Base-by-base conservation (phyloP, 371 early-diverging fungal species). In the Rhizopus microsporus region DNA sequence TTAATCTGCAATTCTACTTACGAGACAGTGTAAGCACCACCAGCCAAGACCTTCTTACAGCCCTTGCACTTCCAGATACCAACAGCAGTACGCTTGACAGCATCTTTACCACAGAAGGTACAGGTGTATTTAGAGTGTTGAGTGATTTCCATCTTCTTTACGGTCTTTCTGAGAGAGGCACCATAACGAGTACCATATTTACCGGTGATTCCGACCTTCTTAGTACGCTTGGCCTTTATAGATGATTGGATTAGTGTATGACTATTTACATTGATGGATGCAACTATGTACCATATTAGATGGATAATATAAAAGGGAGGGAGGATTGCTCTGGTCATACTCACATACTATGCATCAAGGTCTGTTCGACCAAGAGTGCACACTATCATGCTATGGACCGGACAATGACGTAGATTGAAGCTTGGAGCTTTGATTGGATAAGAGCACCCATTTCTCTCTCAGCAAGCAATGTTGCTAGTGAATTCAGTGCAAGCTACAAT, bases 151-250 rank as follows among this genome's bases (percentile, higher is more conserved):
- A 98, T 96, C 88, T 97, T 96, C 94, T 99, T 99, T 68, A 99
- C 92, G 87, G 93, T 93, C 91, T 99, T 99, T 88, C 99, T 91
- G 71, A 99, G 90, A 62, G 99, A 99, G 66, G 99, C 95, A 90
- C 99, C 99, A 88, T 99, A 99, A 87, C 99, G 97, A 77, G 96
- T 93, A 83, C 99, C 99, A 90, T 99, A 99, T 86, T 99, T 99
- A 77, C 99, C 99, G 84, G 91, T 88, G 80, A 99, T 93, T 86
- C 99, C 99, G 77, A 99, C 78, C 89, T 99, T 99, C 89, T 95
- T 98, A 59, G 99, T 99, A 83, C 98, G 92, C 85, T 97, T 97
- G 79, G 94, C 93, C 95, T 88, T 80, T 51, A 7, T 23, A 46
- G 29, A 9, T 8, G 5, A 46, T 29, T 0, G 8, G 17, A 29